phyloP scores from a whole-genome alignment of 1,284 basidiomycete species.

The Fomitopsis schrenkii region DNA sequence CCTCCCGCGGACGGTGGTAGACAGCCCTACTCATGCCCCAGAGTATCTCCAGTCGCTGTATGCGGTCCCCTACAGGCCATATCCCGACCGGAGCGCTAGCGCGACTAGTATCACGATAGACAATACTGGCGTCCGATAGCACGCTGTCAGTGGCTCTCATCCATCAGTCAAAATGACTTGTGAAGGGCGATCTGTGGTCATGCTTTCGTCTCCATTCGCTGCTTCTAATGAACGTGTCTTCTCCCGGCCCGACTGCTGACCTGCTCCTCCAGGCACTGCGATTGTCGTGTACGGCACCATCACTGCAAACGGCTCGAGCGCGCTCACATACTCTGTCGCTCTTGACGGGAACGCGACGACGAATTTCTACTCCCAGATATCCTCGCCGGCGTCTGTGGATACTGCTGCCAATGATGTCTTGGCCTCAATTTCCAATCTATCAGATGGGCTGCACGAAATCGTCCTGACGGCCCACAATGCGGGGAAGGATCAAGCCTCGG shows the following conservation, averaged over 20 bases:
- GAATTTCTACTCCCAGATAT: conserved; percentile 21
- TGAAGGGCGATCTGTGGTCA: background rate
- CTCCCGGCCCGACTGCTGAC: background rate
- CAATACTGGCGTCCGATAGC: background rate
- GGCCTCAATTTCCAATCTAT: conserved; percentile 25
- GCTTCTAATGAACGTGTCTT: background rate
- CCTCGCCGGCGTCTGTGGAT: conserved; percentile 13
- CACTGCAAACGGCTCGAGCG: conserved; percentile 7
- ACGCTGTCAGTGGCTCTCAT: background rate
- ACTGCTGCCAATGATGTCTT: conserved; percentile 22
- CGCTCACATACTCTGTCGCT: conserved; percentile 21
- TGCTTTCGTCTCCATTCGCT: background rate
- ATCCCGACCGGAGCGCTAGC: background rate
- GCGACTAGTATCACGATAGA: background rate
- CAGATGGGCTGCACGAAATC: conserved; percentile 23
- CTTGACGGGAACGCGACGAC: conserved; percentile 27
- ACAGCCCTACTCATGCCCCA: background rate
- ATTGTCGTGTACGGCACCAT: conserved; percentile 25
- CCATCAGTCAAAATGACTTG: background rate
- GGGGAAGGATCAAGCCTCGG: conserved; percentile 1
- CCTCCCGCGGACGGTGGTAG: too few species aligned
- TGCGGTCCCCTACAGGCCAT: background rate
- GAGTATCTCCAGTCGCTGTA: background rate
- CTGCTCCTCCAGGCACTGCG: conserved; percentile 22
- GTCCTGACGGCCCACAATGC: conserved; percentile 26